A percentile compares a stretch with the other conserved stretches of the same genome.
These are phyloP conservation scores for Clavaria fumosa DNA, from an alignment of 768 basidiomycete species.

Conservation along the genomic window DNA sequence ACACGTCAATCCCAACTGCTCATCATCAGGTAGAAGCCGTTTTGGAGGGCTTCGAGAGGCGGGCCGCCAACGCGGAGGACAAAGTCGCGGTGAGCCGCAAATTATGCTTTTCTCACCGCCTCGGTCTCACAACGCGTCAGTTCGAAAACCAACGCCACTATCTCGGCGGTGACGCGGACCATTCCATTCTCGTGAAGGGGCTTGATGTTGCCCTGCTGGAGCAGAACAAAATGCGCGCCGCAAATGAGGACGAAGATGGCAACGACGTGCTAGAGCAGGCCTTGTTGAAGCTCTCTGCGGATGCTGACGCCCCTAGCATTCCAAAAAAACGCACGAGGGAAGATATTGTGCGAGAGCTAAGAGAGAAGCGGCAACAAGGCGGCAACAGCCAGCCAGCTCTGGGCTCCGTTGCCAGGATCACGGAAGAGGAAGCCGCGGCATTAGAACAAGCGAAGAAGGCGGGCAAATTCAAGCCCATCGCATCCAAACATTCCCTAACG, in stretches of 20 bases:
- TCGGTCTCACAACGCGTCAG: constrained; percentile 19
- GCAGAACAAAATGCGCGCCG: constrained; percentile 58
- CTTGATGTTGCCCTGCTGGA: constrained; percentile 79
- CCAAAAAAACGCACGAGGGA: constrained; percentile 63
- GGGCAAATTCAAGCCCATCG: constrained; percentile 42
- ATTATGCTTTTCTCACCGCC: constrained; percentile 3
- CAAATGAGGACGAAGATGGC: constrained; percentile 43
- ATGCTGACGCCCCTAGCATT: constrained; percentile 7
- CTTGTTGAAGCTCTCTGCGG: constrained; percentile 32
- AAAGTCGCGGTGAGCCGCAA: constrained; percentile 31
- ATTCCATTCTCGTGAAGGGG: constrained; percentile 79
- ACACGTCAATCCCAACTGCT: constrained; percentile 4
- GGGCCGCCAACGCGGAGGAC: constrained; percentile 39
- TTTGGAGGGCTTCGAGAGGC: constrained; percentile 66
- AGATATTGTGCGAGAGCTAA: constrained; percentile 59
- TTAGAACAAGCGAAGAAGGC: constrained; percentile 32
- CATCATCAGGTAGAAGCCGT: constrained; percentile 57
- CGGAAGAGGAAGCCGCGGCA: constrained; percentile 19
- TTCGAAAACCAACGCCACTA: constrained; percentile 61
- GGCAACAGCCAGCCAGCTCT: constrained; percentile 5
- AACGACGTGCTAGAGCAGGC: constrained; percentile 74
- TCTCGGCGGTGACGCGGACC: constrained; percentile 73
- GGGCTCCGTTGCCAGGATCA: constrained; percentile 12
- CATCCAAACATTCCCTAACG: constrained; percentile 59
- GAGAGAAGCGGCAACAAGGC: constrained; percentile 36